phyloP scores from a whole-genome alignment of 1,139 yeast genomes.

The Diutina mesorugosa region DNA sequence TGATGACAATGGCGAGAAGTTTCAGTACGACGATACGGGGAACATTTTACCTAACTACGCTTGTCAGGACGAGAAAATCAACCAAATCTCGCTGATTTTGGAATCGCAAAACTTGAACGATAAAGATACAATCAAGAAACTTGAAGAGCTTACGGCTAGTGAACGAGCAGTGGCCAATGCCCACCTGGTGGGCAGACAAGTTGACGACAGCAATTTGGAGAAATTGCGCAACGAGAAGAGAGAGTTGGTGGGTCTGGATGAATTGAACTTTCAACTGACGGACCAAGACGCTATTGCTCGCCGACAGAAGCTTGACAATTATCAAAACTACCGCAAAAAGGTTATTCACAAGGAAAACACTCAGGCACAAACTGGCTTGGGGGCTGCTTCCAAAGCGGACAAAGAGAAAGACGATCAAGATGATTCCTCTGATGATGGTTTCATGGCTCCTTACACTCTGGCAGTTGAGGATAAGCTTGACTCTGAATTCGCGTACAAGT shows the following conservation, averaged over 20 bases:
- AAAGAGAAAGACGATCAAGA: neutral
- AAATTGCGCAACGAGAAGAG: slow-evolving; percentile 26
- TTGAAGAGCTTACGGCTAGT: slow-evolving; percentile 46
- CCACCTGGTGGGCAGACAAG: slow-evolving; percentile 31
- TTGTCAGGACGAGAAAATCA: slow-evolving; percentile 33
- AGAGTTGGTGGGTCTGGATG: slow-evolving; percentile 32
- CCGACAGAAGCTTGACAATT: slow-evolving; percentile 30
- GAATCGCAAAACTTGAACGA: slow-evolving; percentile 28
- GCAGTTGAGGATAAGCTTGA: slow-evolving; percentile 61
- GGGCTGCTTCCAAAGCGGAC: slow-evolving; percentile 3
- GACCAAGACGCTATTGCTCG: slow-evolving; percentile 37
- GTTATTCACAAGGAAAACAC: slow-evolving; percentile 36
- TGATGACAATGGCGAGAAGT: slow-evolving; percentile 42
- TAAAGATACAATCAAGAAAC: slow-evolving; percentile 27
- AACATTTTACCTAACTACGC: slow-evolving; percentile 45
- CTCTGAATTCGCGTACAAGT: slow-evolving; percentile 45
- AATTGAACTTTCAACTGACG: slow-evolving; percentile 20
- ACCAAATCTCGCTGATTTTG: slow-evolving; percentile 29
- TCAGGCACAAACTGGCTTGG: slow-evolving; percentile 7
- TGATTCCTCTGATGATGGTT: slow-evolving; percentile 14
- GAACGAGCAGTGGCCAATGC: slow-evolving; percentile 55
- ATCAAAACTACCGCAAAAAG: slow-evolving; percentile 37
- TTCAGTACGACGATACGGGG: slow-evolving; percentile 50
- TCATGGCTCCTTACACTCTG: slow-evolving; percentile 54
- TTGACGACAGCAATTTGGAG: slow-evolving; percentile 28